These are phyloP conservation scores for Cairneyella variabilis DNA, from an alignment of 495 filamentous ascomycete species.

Conservation along the genomic window DNA sequence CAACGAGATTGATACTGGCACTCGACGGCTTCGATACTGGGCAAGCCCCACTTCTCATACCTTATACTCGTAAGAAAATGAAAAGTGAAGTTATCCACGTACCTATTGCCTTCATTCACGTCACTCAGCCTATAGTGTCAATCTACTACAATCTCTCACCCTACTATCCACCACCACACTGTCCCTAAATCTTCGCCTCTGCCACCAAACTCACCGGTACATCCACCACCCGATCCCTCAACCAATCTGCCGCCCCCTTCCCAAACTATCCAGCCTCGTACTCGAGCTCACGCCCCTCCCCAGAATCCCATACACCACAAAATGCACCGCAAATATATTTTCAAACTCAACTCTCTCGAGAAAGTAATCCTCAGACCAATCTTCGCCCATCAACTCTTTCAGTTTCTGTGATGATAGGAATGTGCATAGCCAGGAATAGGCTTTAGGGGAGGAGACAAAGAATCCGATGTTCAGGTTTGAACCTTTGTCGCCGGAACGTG, in stretches of 20 bases:
- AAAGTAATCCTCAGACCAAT: conserved; percentile 43
- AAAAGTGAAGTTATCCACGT: too few species aligned
- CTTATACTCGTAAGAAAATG: too few species aligned
- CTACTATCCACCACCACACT: too few species aligned
- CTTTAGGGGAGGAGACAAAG: conserved; percentile 24
- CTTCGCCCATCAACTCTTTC: conserved; percentile 30
- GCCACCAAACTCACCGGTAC: conserved; percentile 38
- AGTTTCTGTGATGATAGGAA: conserved; percentile 9
- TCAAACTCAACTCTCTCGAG: conserved; percentile 42
- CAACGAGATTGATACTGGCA: too few species aligned
- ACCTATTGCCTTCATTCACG: too few species aligned
- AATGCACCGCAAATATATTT: conserved; percentile 43
- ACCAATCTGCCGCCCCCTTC: conserved; percentile 52
- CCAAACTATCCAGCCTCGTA: conserved; percentile 46
- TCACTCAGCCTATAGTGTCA: too few species aligned
- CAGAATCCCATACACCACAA: conserved; percentile 49
- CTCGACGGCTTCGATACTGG: too few species aligned
- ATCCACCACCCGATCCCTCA: conserved; percentile 44
- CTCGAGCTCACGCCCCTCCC: conserved; percentile 48
- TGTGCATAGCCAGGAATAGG: conserved; percentile 29
- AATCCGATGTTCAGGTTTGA: conserved; percentile 33
- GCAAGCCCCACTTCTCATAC: too few species aligned
- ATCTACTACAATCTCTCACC: too few species aligned
- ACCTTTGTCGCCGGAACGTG: conserved; percentile 34
- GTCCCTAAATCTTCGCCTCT: conserved; percentile 21